Evolutionary conservation across 208 protist species (phyloP).

Genomic region (Acanthamoeba lenticulata): DNA sequence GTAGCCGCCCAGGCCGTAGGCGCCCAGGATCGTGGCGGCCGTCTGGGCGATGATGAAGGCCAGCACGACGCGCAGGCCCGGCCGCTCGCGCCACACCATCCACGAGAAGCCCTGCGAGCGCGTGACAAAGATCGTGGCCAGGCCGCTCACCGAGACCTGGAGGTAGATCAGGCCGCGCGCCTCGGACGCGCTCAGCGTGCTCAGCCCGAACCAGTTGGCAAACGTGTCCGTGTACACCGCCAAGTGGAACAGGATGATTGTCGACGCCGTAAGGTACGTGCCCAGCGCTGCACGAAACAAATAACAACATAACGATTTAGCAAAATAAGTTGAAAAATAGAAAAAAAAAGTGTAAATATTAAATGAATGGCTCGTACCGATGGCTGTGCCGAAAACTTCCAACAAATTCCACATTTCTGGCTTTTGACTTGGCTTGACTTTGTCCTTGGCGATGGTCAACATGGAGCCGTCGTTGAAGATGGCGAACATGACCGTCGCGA

Average conservation of each 20-base stretch:
- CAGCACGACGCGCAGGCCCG: constrained; percentile 72
- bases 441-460: constrained; percentile 83
- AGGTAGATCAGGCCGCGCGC: constrained; percentile 84
- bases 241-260: constrained; percentile 81
- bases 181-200: constrained; percentile 51
- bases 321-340: background rate
- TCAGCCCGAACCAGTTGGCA: constrained; percentile 34
- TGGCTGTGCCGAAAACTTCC: constrained; percentile 77
- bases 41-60: constrained; percentile 82
- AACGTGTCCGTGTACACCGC: constrained; percentile 59
- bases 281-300: constrained; percentile 60
- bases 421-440: constrained; percentile 74
- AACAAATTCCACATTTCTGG: constrained; percentile 81
- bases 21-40: constrained; percentile 76
- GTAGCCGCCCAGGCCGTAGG: constrained; percentile 79
- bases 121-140: constrained; percentile 81
- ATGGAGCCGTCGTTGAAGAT: constrained; percentile 86
- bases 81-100: constrained; percentile 73
- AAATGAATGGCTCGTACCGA: constrained; percentile 32
- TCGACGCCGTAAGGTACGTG: constrained; percentile 78
- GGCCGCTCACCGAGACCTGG: constrained; percentile 79
- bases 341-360: too few species aligned
- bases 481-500: constrained; percentile 81
- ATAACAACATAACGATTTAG: background rate
- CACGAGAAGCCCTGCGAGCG: constrained; percentile 76